Conservation (phyloP, 805 yeast genomes). For the Metschnikowia similis region DNA sequence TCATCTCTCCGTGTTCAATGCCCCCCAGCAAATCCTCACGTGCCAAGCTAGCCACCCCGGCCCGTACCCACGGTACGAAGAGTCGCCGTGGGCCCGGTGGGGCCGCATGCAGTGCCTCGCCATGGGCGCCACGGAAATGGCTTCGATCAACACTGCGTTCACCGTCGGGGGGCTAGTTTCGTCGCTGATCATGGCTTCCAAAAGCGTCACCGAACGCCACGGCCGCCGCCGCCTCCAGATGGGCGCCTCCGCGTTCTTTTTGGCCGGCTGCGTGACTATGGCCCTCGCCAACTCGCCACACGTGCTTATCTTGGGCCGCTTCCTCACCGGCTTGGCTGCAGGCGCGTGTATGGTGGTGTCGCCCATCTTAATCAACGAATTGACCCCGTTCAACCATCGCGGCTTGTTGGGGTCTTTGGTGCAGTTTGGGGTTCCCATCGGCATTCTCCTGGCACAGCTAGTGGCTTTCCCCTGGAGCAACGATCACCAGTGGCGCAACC, state of each 20-base stretch:
- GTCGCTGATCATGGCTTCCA: constrained; percentile 27
- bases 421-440: constrained; percentile 37
- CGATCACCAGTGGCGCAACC: constrained; percentile 34
- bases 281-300: constrained; percentile 18
- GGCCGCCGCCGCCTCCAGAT: constrained; percentile 23
- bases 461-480: constrained; percentile 32
- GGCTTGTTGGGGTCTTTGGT: constrained; percentile 39
- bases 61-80: constrained; percentile 15
- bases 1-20: constrained; percentile 38
- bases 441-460: constrained; percentile 33
- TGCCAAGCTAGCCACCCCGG: constrained; percentile 20
- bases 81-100: constrained; percentile 24
- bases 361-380: constrained; percentile 37
- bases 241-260: constrained; percentile 19
- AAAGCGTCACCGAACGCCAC: constrained; percentile 17
- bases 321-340: constrained; percentile 35
- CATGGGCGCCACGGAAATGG: constrained; percentile 20
- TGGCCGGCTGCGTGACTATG: constrained; percentile 28
- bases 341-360: constrained; percentile 38
- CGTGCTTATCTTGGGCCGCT: constrained; percentile 28
- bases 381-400: constrained; percentile 37
- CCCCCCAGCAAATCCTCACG: constrained; percentile 27
- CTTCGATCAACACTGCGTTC: constrained; percentile 31
- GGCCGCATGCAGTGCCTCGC: constrained; percentile 27
- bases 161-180: constrained; percentile 35